These are phyloP conservation scores for Alternaria burnsii DNA, from an alignment of 2,329 filamentous ascomycete species.

Conservation along the genomic window DNA sequence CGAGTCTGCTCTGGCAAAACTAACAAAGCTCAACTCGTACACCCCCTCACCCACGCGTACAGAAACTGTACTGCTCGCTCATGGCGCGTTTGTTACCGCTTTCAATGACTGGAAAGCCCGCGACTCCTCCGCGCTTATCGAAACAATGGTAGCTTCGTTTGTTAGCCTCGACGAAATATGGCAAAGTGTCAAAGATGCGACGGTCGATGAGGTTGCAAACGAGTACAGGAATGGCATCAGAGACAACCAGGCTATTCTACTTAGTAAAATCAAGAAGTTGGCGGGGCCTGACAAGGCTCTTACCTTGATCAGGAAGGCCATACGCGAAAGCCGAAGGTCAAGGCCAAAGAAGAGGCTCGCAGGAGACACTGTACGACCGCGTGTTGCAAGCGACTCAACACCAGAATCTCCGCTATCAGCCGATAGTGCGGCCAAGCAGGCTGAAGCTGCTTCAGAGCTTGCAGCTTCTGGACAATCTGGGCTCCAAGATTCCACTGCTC, in stretches of 20 bases:
- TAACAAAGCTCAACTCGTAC: slow-evolving; percentile 72
- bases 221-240: slow-evolving; percentile 83
- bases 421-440: slow-evolving; percentile 49
- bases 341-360: slow-evolving; percentile 70
- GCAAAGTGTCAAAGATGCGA: slow-evolving; percentile 82
- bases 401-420: slow-evolving; percentile 37
- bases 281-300: slow-evolving; percentile 76
- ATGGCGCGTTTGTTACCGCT: slow-evolving; percentile 77
- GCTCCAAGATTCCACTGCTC: slow-evolving; percentile 21
- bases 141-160: slow-evolving; percentile 87
- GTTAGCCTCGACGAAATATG: slow-evolving; percentile 85
- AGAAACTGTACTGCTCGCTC: slow-evolving; percentile 71
- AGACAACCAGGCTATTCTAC: slow-evolving; percentile 80
- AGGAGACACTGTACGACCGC: slow-evolving; percentile 72
- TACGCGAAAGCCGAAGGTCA: slow-evolving; percentile 73
- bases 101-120: slow-evolving; percentile 86
- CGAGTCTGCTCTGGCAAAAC: slow-evolving; percentile 73
- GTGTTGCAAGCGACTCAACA: slow-evolving; percentile 63
- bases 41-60: slow-evolving; percentile 70
- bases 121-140: slow-evolving; percentile 78
- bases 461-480: slow-evolving; percentile 30
- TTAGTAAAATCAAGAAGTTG: slow-evolving; percentile 81
- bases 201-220: slow-evolving; percentile 74
- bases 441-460: slow-evolving; percentile 44
- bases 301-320: slow-evolving; percentile 76